Conservation (phyloP, 176 grass and related monocot species). For the Phoenix dactylifera region DNA sequence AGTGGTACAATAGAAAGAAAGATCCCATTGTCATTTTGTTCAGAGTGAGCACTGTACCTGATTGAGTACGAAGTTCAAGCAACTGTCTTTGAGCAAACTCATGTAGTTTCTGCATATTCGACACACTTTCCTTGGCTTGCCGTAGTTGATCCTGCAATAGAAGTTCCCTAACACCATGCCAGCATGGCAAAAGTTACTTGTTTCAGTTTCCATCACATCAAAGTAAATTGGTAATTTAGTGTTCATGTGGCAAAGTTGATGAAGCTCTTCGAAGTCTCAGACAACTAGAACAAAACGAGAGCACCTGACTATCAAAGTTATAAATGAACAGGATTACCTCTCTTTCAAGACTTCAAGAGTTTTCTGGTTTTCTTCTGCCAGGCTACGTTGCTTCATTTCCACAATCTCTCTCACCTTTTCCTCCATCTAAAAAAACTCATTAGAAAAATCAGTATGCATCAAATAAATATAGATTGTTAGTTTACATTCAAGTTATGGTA, state of each 20-base stretch:
- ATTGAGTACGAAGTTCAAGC: conserved; percentile 96
- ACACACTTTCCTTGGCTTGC: conserved; percentile 96
- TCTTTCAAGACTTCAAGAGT: conserved; percentile 96
- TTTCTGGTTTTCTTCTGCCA: conserved; percentile 99
- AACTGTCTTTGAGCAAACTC: conserved; percentile 91
- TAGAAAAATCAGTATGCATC: background rate
- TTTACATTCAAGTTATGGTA: too few relatives aligned
- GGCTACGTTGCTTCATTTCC: conserved; percentile 98
- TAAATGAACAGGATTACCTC: conserved; percentile 36
- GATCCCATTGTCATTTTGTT: background rate
- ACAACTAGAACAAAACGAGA: background rate
- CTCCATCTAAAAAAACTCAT: conserved; percentile 65
- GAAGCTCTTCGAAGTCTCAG: background rate
- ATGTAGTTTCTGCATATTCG: conserved; percentile 98
- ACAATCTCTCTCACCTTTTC: conserved; percentile 99
- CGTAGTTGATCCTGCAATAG: conserved; percentile 90
- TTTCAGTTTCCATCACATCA: background rate
- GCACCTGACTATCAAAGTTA: too few relatives aligned
- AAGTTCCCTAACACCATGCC: conserved; percentile 51
- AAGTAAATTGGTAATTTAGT: conserved; percentile 2
- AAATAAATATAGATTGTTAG: too few relatives aligned
- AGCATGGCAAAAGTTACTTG: background rate
- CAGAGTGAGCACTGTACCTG: conserved; percentile 34
- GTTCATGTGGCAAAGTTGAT: conserved; percentile 1
- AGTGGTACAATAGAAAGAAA: too few relatives aligned